Evolutionary conservation across 257 asterid genomes (phyloP), one percentile per base, ranked within the genome.

Genomic region (Eucommia ulmoides): DNA sequence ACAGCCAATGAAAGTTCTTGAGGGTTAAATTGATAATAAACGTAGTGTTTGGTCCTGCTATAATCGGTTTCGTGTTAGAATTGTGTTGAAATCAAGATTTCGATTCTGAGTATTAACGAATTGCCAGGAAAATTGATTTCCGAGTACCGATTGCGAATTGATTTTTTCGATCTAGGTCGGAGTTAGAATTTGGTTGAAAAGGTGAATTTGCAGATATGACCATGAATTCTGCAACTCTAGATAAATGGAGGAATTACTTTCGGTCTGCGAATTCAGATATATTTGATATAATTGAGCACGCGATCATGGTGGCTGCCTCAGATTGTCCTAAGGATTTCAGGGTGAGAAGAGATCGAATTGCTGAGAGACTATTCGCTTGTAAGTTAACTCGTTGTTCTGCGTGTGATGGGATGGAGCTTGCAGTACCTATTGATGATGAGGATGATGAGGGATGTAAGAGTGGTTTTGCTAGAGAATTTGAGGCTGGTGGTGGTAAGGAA

Each of bases 161-260:
- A 22, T 14, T n/a, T 50, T 60, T 25, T 22, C 29, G 11, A 45
- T 51, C 58, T 51, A 59, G 55, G 45, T 2, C n/a, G 24, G 20
- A 20, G 22, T 24, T 42, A 6, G 29, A 54, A 12, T 44, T 41
- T 16, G 17, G 47, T 66, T 53, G 3, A 19, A 33, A 8, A 50
- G 46, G 8, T 49, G 25, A 20, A 8, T 25, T 49, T 24, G 10
- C 1, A 17, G 18, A 33, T 50, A 71, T 74, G 86, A 56, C 23
- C 1, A 59, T 45, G 25, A 51, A 35, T 58, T 42, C 47, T 2
- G 18, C 17, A 48, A 63, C 56, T 20, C 52, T 74, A 2, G 82
- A 74, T 20, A 61, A 62, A 46, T 79, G 79, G 81, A 70, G 81
- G 66, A 65, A 55, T n/a, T 79, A 65, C 68, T 73, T 79, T 65